These are phyloP conservation scores for Vaccinium corymbosum DNA, from an alignment of 148 eudicot genomes.

Conservation along the genomic window DNA sequence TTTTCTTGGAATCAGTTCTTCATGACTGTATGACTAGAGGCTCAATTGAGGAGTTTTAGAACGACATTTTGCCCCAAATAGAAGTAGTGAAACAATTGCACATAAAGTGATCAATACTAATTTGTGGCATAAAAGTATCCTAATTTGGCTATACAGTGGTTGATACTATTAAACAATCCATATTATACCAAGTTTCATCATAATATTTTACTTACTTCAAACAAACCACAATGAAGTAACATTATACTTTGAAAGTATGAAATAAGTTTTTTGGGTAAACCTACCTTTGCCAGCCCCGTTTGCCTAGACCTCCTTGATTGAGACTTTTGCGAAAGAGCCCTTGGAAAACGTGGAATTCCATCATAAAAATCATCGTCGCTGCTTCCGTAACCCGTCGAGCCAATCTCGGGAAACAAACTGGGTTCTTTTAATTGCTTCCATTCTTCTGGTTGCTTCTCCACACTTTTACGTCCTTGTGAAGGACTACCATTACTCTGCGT, in stretches of 20 bases:
- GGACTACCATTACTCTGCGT: conserved; percentile 11
- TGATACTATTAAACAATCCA: neutral
- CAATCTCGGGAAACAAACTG: conserved; percentile 13
- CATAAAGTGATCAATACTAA: neutral
- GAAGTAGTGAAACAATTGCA: neutral
- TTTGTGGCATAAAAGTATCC: neutral
- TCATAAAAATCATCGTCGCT: conserved; percentile 74
- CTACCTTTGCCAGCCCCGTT: conserved; percentile 47
- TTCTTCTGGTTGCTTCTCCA: conserved; percentile 22
- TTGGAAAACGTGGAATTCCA: conserved; percentile 73
- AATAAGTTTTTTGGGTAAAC: neutral
- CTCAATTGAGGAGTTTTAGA: neutral
- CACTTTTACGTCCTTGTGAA: conserved; percentile 13
- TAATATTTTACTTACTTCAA: neutral
- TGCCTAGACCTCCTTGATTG: conserved; percentile 63
- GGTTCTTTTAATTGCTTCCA: conserved; percentile 23
- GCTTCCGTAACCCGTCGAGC: conserved; percentile 17
- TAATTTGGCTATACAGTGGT: neutral
- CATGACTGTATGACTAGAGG: neutral
- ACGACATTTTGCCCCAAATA: neutral
- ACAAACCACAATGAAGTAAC: neutral
- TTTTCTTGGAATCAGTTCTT: neutral
- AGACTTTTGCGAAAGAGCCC: conserved; percentile 47
- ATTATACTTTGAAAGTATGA: neutral
- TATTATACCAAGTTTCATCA: neutral